Conservation (phyloP, 371 early-diverging fungal species). For the Cokeromyces recurvatus region DNA sequence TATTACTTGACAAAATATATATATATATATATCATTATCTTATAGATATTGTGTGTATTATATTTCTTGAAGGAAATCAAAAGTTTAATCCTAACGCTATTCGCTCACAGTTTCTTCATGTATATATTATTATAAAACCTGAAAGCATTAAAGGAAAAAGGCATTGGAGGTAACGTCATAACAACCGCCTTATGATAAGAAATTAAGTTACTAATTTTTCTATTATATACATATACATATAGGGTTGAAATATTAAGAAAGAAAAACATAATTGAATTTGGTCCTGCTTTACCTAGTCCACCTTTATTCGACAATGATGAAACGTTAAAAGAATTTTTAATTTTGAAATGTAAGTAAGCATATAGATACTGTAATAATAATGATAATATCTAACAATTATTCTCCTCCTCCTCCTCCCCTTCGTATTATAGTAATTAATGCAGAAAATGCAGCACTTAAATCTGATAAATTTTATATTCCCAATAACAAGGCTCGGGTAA, state of each 20-base stretch:
- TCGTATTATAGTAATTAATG: constrained; percentile 57
- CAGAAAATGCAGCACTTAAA: constrained; percentile 71
- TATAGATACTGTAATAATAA: no score
- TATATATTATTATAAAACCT: constrained; percentile 61
- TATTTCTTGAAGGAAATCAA: constrained; percentile 60
- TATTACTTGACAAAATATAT: no score
- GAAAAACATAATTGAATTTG: constrained; percentile 58
- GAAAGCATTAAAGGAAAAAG: constrained; percentile 24
- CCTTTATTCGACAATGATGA: constrained; percentile 47
- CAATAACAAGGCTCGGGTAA: constrained; percentile 48
- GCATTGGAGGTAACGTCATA: constrained; percentile 39
- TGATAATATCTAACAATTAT: not conserved
- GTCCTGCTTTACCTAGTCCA: constrained; percentile 60
- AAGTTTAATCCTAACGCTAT: constrained; percentile 61
- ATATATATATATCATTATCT: no score
- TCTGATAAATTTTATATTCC: constrained; percentile 58
- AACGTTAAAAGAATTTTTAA: constrained; percentile 47
- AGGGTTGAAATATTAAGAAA: constrained; percentile 51
- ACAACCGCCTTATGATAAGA: no score
- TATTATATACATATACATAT: not conserved
- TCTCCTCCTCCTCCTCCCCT: not conserved
- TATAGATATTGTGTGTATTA: constrained; percentile 66
- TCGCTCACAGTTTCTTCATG: constrained; percentile 67
- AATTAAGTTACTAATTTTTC: no score
- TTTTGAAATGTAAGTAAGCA: constrained; percentile 47